Evolutionary conservation across 768 basidiomycete species (phyloP).

Genomic region (Hypholoma fasciculare): DNA sequence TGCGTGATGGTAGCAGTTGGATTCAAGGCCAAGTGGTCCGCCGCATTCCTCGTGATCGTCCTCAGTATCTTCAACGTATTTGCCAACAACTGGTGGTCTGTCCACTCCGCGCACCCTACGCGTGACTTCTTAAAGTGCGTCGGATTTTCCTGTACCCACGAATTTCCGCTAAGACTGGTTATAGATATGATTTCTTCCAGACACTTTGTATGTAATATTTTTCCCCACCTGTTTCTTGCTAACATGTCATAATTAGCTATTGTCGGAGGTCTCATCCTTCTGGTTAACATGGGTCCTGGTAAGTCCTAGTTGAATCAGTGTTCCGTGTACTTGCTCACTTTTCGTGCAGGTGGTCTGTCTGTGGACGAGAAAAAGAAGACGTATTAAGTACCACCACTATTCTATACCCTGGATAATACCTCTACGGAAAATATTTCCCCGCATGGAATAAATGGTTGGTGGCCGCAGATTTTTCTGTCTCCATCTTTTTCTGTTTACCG

Average conservation of each 20-base stretch:
- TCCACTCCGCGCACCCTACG: constrained; percentile 90
- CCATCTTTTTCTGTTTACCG: constrained; percentile 3
- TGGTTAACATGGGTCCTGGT: constrained; percentile 99
- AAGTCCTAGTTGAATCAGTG: constrained; percentile 20
- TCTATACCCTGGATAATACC: constrained; percentile 5
- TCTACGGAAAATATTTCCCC: constrained; percentile 11
- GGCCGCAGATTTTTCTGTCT: constrained; percentile 3
- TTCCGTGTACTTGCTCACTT: constrained; percentile 8
- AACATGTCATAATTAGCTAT: constrained; percentile 50
- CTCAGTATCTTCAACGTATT: constrained; percentile 96
- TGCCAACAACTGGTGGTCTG: constrained; percentile 98
- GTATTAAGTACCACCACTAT: constrained; percentile 41
- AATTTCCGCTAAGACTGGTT: constrained; percentile 19
- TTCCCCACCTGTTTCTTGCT: neutral
- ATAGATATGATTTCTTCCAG: constrained; percentile 98
- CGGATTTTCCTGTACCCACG: neutral
- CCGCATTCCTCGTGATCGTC: constrained; percentile 90
- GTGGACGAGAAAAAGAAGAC: constrained; percentile 99
- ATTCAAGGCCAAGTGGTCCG: constrained; percentile 99
- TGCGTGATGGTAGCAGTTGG: constrained; percentile 97
- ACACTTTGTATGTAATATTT: constrained; percentile 63
- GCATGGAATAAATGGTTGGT: constrained; percentile 9
- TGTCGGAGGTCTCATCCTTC: constrained; percentile 93
- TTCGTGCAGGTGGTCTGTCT: constrained; percentile 75
- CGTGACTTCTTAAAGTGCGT: constrained; percentile 96